Base-by-base conservation (phyloP, 2,329 filamentous ascomycete species). In the Colletotrichum ledebouriae region DNA sequence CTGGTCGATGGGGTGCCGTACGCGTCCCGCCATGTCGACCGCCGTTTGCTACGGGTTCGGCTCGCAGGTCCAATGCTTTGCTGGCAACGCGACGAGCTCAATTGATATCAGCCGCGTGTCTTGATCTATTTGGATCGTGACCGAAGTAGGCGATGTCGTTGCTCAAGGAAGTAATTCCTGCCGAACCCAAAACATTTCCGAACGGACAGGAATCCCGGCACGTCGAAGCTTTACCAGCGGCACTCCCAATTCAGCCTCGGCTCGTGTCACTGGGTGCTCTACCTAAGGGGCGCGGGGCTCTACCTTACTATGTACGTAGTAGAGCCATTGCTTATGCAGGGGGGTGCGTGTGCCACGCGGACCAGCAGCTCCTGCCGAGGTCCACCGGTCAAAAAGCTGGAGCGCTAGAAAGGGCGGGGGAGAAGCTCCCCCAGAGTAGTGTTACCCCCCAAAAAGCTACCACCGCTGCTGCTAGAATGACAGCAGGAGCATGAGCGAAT, bases 1-100 rank as follows among this genome's bases (percentile, higher is more conserved):
- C 74, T 95, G 82, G 77, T 98, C 93, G 77, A 99, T 97, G 49
- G 93, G 93, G 78, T 99, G 96, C 78, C 96, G 90, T 67, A 99
- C 90, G 71, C 86, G 86, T 74, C 95, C 95, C 60, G 96, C 95
- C 95, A 98, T 91, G 60, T 64, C 75, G 70, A 11, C 41, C 39
- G 34, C n/a, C 33, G 33, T 55, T 29, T 42, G 53, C 53, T 29
- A 29, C 6, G 37, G 13, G 37, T 2, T 15, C 37, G 10, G 37
- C 6, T 29, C 29, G 29, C 7, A 29, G 7, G 29, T 29, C 29
- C 6, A 9, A 29, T 29, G 29, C 7, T 29, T 39, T 39, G 3
- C 37, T 39, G 11, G 37, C 13, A 39, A 1, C 37, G 37, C 13
- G 13, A 39, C 37, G 37, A 39, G 37, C 37, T 39, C 37, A 39